Conservation (phyloP, 2,329 filamentous ascomycete species). For the Colletotrichum sojae region DNA sequence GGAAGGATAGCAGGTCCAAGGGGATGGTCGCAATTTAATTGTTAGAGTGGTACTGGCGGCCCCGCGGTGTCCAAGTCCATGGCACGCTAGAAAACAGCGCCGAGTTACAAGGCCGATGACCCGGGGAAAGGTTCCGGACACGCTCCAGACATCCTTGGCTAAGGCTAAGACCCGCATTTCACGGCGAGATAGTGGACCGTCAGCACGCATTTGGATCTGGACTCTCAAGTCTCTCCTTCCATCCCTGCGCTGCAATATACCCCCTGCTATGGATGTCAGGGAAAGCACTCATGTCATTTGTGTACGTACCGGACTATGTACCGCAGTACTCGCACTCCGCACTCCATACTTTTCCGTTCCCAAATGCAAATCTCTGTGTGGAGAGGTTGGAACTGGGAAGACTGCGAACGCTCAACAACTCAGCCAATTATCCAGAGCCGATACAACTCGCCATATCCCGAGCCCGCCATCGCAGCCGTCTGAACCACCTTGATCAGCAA, state of each 20-base stretch:
- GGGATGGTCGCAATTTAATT: slow-evolving; percentile 17
- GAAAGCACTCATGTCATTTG: too few relatives aligned
- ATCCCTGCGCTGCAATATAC: too few relatives aligned
- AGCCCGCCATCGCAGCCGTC: slow-evolving; percentile 6
- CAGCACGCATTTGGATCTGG: background rate
- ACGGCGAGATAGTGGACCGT: slow-evolving; percentile 22
- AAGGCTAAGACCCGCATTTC: slow-evolving; percentile 3
- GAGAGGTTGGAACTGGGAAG: too few relatives aligned
- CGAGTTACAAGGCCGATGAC: slow-evolving; percentile 23
- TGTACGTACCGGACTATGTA: too few relatives aligned
- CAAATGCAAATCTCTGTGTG: too few relatives aligned
- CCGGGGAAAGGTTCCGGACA: slow-evolving; percentile 41
- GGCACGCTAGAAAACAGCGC: slow-evolving; percentile 27
- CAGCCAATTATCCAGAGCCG: slow-evolving; percentile 16
- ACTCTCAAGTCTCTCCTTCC: background rate
- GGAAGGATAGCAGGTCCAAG: background rate
- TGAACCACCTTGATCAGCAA: slow-evolving; percentile 11
- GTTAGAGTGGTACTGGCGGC: slow-evolving; percentile 32
- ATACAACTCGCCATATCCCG: background rate
- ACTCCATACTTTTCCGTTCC: too few relatives aligned
- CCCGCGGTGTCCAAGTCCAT: slow-evolving; percentile 37
- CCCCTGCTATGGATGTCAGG: too few relatives aligned
- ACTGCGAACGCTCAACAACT: background rate
- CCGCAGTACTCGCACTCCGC: too few relatives aligned
- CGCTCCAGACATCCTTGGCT: slow-evolving; percentile 6